A percentile compares a stretch with the other conserved stretches of the same genome.
These are phyloP conservation scores for Suillus decipiens DNA, from an alignment of 768 basidiomycete genomes.

Conservation along the genomic window DNA sequence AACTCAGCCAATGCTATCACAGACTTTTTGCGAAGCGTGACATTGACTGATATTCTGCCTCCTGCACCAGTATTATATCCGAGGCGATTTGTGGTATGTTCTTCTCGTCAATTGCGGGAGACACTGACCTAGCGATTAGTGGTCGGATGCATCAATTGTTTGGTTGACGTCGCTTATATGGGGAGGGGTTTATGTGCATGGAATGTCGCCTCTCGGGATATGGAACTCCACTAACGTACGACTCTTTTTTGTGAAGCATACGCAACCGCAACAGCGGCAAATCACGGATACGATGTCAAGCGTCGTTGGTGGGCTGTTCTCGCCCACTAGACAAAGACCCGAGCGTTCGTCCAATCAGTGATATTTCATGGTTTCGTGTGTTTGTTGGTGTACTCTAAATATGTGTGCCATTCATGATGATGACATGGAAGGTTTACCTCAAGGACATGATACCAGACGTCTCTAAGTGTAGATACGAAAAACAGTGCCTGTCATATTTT, in stretches of 20 bases:
- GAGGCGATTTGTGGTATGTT: conserved; percentile 73
- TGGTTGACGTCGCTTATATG: conserved; percentile 95
- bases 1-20: conserved; percentile 69
- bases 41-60: conserved; percentile 74
- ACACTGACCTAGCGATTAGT: conserved; percentile 46
- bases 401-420: neutral
- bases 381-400: neutral
- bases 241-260: conserved; percentile 89
- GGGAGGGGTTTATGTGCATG: conserved; percentile 93
- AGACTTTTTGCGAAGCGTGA: conserved; percentile 72
- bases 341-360: conserved; percentile 24
- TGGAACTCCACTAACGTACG: conserved; percentile 92
- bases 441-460: neutral
- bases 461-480: neutral
- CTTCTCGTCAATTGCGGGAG: neutral
- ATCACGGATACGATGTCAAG: conserved; percentile 78
- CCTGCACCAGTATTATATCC: conserved; percentile 63
- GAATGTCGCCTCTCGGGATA: conserved; percentile 82
- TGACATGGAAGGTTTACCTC: neutral
- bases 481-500: neutral
- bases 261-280: conserved; percentile 66
- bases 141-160: conserved; percentile 88
- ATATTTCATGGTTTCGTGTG: neutral
- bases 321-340: conserved; percentile 38
- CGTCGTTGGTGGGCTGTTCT: conserved; percentile 77